phyloP scores from a whole-genome alignment of 257 asterid genomes.

The Linderniella brevidens region DNA sequence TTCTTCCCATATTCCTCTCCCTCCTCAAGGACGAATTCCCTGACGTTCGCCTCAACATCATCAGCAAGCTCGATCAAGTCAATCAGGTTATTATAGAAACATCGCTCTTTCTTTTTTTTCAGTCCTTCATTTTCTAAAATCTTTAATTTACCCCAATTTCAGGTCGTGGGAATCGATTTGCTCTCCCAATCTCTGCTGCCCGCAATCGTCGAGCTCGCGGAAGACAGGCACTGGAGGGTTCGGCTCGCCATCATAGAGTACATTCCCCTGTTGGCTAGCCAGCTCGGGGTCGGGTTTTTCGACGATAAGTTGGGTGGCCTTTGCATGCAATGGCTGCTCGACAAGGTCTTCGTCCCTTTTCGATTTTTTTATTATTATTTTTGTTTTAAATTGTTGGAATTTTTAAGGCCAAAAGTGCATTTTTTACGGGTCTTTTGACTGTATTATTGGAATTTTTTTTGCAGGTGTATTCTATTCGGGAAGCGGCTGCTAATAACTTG shows the following conservation, averaged over 20 bases:
- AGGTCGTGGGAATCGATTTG: constrained; percentile 75
- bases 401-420: not conserved
- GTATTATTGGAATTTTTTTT: not conserved
- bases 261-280: constrained; percentile 73
- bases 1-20: constrained; percentile 73
- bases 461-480: constrained; percentile 10
- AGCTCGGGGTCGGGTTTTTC: constrained; percentile 63
- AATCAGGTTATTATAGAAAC: constrained; percentile 53
- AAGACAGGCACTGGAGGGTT: constrained; percentile 85
- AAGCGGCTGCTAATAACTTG: constrained; percentile 50
- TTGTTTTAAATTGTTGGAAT: not conserved
- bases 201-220: constrained; percentile 82
- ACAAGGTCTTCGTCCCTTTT: constrained; percentile 30
- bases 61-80: constrained; percentile 86
- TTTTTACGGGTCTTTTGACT: not conserved
- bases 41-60: constrained; percentile 74
- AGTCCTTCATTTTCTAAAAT: not conserved
- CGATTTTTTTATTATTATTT: not conserved
- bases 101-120: not conserved
- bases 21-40: constrained; percentile 80
- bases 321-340: constrained; percentile 86
- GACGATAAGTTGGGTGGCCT: constrained; percentile 80
- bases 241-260: constrained; percentile 77
- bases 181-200: constrained; percentile 67
- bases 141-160: constrained; percentile 6